Evolutionary conservation across 768 basidiomycete species (phyloP).

Genomic region (Lactarius deliciosus): DNA sequence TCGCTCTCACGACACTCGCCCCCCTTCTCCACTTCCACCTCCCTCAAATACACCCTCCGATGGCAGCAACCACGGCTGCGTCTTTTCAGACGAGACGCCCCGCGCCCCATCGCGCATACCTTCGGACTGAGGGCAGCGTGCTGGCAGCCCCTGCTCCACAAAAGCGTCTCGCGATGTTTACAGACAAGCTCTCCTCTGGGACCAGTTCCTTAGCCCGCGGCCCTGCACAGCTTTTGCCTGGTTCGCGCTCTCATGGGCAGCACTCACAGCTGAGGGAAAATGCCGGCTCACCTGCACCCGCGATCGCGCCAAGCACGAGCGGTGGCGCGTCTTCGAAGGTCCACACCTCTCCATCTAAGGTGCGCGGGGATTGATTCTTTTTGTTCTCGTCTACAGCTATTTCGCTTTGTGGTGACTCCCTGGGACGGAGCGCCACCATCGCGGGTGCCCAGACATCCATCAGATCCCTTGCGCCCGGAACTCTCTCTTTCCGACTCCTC

Average conservation of each 20-base stretch:
- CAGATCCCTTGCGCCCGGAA: neutral
- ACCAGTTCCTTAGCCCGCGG: constrained; percentile 25
- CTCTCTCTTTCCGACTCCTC: neutral
- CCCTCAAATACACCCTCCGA: neutral
- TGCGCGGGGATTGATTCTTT: neutral
- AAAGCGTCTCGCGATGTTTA: constrained; percentile 31
- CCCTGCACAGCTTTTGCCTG: constrained; percentile 29
- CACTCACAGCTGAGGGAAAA: constrained; percentile 29
- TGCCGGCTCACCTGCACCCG: constrained; percentile 32
- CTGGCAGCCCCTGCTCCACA: neutral
- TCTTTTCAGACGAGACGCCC: constrained; percentile 1
- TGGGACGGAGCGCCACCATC: constrained; percentile 3
- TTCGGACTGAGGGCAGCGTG: neutral
- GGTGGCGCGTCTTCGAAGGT: constrained; percentile 36
- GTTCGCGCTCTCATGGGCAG: constrained; percentile 27
- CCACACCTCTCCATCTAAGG: constrained; percentile 27
- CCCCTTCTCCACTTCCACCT: constrained; percentile 1
- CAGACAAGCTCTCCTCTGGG: constrained; percentile 33
- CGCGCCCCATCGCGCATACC: constrained; percentile 3
- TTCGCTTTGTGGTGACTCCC: neutral
- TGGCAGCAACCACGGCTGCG: neutral
- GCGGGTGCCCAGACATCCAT: neutral
- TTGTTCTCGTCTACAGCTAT: neutral
- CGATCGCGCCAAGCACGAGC: constrained; percentile 30
- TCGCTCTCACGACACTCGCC: neutral